phyloP scores from a whole-genome alignment of 495 filamentous ascomycete genomes.

The Acidiella bohemica region DNA sequence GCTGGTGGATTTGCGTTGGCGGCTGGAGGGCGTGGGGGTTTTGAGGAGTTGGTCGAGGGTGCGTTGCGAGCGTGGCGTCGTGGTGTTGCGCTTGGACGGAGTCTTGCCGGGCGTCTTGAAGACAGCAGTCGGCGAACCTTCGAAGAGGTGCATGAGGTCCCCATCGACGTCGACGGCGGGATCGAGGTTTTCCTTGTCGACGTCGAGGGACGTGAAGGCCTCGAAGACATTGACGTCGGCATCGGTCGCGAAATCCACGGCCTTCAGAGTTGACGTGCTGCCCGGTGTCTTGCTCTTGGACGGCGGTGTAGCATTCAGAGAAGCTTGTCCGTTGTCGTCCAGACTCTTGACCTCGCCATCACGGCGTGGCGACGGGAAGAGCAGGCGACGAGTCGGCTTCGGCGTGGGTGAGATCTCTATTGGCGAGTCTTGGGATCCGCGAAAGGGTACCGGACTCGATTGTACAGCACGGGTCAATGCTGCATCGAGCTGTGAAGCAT shows the following conservation, averaged over 20 bases:
- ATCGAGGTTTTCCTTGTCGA: conserved; percentile 33
- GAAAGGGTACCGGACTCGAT: conserved; percentile 55
- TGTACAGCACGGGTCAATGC: conserved; percentile 52
- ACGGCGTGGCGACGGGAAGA: conserved; percentile 50
- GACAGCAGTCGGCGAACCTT: conserved; percentile 12
- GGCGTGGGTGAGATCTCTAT: conserved; percentile 41
- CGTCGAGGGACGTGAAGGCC: conserved; percentile 14
- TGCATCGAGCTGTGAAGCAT: conserved; percentile 42
- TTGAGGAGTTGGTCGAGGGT: conserved; percentile 13
- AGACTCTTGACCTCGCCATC: conserved; percentile 26
- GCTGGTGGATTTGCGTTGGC: conserved; percentile 13
- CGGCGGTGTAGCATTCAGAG: conserved; percentile 7
- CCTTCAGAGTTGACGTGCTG: conserved; percentile 31
- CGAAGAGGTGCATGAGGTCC: conserved; percentile 21
- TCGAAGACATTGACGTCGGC: conserved; percentile 15
- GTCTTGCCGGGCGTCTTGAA: conserved; percentile 20
- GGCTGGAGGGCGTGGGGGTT: conserved; percentile 12
- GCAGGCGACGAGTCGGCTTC: conserved; percentile 56
- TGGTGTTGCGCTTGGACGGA: conserved; percentile 1
- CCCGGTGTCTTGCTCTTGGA: not conserved
- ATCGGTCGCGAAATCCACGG: conserved; percentile 36
- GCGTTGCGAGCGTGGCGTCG: conserved; percentile 9
- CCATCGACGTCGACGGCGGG: conserved; percentile 19
- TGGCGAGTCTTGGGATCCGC: conserved; percentile 51
- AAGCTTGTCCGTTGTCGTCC: conserved; percentile 18